Conservation (phyloP, 495 filamentous ascomycete species). For the Cercophora samala region DNA sequence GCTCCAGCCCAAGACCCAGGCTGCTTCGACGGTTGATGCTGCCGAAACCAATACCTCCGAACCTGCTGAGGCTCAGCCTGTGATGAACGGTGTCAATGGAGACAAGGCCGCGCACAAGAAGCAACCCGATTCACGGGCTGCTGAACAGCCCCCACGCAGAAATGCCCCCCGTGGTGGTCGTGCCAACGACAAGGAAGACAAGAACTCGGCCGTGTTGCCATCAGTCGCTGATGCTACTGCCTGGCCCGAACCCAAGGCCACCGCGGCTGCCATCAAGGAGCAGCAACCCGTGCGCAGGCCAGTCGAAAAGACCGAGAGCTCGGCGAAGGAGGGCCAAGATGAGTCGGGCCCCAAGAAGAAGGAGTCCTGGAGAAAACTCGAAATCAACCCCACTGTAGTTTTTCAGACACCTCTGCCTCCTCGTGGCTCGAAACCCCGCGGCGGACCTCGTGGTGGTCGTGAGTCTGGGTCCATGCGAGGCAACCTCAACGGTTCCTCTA, state of each 20-base stretch:
- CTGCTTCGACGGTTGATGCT: constrained; percentile 25
- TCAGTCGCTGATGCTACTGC: constrained; percentile 65
- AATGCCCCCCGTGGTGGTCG: constrained; percentile 47
- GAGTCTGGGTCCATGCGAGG: constrained; percentile 34
- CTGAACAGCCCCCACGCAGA: constrained; percentile 42
- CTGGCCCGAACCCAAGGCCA: constrained; percentile 89
- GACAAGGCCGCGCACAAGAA: constrained; percentile 50
- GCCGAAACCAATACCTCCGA: constrained; percentile 25
- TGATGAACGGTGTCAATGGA: constrained; percentile 27
- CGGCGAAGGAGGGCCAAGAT: constrained; percentile 66
- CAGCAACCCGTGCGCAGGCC: constrained; percentile 51
- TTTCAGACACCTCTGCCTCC: constrained; percentile 74
- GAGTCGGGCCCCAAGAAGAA: constrained; percentile 60
- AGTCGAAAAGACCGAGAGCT: constrained; percentile 54
- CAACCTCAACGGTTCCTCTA: constrained; percentile 16
- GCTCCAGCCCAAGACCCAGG: constrained; percentile 56
- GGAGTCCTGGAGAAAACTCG: constrained; percentile 69
- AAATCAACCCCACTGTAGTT: constrained; percentile 71
- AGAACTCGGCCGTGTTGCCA: constrained; percentile 39
- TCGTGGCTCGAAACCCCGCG: constrained; percentile 58
- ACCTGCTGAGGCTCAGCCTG: constrained; percentile 18
- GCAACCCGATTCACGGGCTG: constrained; percentile 46
- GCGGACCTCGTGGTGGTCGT: constrained; percentile 53
- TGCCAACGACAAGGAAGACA: constrained; percentile 49
- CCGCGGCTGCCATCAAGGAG: constrained; percentile 57